Conservation (phyloP, 352 stramenopile species). For the Globisporangium radiosum region DNA sequence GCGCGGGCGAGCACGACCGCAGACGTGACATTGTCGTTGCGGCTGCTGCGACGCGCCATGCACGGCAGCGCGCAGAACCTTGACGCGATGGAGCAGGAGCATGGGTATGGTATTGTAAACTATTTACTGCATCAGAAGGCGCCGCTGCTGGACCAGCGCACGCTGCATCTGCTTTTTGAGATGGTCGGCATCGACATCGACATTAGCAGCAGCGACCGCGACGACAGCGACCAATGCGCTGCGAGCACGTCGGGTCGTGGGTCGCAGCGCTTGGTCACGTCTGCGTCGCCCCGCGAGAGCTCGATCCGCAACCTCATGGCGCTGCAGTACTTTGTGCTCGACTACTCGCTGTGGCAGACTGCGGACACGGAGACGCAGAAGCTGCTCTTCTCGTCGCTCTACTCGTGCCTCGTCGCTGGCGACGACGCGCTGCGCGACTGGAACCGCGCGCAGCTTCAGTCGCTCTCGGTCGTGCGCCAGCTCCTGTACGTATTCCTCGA, state of each 20-base stretch:
- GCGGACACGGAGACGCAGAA: conserved; percentile 28
- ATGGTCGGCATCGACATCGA: conserved; percentile 51
- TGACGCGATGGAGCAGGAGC: conserved; percentile 56
- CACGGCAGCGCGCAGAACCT: conserved; percentile 34
- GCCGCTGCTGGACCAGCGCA: conserved; percentile 25
- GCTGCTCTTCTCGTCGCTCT: conserved; percentile 57
- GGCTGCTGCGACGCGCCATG: conserved; percentile 31
- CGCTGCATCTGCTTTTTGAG: conserved; percentile 36
- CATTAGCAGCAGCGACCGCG: not conserved
- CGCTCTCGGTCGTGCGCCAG: conserved; percentile 54
- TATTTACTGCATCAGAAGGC: conserved; percentile 58
- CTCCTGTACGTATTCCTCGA: conserved; percentile 68
- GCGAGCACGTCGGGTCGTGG: not conserved
- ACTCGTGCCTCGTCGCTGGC: conserved; percentile 44
- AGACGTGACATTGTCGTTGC: conserved; percentile 44
- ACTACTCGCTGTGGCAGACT: conserved; percentile 66
- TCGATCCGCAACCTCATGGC: conserved; percentile 55
- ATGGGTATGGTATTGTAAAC: conserved; percentile 68
- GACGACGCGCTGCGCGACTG: conserved; percentile 41
- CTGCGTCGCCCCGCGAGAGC: conserved; percentile 16
- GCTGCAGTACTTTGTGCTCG: conserved; percentile 65
- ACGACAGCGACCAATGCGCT: not conserved
- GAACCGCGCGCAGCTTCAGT: conserved; percentile 57
- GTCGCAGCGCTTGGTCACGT: conserved; percentile 1
- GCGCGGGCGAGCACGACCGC: conserved; percentile 26